Conservation (phyloP, 2,329 filamentous ascomycete genomes). For the Myriosclerotinia curreyana region DNA sequence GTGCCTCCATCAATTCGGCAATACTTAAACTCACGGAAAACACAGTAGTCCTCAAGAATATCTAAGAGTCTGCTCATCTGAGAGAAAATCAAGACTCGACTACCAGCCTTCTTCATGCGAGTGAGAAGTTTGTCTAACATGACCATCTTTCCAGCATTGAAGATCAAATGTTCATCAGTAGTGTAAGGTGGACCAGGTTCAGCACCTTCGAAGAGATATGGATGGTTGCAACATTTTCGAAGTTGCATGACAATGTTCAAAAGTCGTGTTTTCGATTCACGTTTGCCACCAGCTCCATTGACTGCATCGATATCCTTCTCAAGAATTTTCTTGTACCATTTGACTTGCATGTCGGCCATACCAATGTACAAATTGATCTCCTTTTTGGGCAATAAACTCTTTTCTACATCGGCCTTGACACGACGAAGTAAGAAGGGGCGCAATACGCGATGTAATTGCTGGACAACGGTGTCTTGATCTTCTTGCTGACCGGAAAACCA, state of each 20-base stretch:
- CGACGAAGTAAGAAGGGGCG: constrained; percentile 91
- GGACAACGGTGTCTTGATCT: constrained; percentile 92
- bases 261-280: constrained; percentile 93
- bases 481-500: constrained; percentile 92
- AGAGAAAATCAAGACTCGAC: constrained; percentile 96
- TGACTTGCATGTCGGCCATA: constrained; percentile 99
- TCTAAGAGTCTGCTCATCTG: constrained; percentile 98
- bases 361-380: constrained; percentile 96
- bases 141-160: constrained; percentile 95
- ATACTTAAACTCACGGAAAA: constrained; percentile 92
- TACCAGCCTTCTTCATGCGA: constrained; percentile 80
- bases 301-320: constrained; percentile 99
- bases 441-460: constrained; percentile 90
- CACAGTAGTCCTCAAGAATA: constrained; percentile 96
- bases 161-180: constrained; percentile 91
- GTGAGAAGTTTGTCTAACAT: constrained; percentile 89
- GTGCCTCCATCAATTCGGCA: constrained; percentile 97
- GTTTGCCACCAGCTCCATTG: constrained; percentile 92
- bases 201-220: constrained; percentile 95
- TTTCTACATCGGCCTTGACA: constrained; percentile 97
- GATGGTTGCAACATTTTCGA: constrained; percentile 97
- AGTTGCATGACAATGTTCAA: constrained; percentile 99
- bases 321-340: constrained; percentile 98
- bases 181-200: constrained; percentile 97
- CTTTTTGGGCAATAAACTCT: constrained; percentile 95